Percentiles rank a stretch among this genome's conserved stretches.
Evolutionary conservation across 1,139 yeast species (phyloP).

Genomic region (Suhomyces maxii): DNA sequence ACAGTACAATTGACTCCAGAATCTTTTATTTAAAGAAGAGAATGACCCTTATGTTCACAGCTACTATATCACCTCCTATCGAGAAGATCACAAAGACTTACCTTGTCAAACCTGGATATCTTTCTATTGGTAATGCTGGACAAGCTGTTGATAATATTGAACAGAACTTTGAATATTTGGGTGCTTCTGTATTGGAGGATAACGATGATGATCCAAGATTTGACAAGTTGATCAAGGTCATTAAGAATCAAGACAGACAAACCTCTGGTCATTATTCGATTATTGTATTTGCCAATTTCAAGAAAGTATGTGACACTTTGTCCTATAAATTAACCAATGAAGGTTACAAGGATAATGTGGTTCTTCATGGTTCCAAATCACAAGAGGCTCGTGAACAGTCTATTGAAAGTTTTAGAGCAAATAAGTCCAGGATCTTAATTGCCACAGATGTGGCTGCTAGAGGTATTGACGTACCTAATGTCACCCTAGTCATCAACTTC

Average conservation of each 20-base stretch:
- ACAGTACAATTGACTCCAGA: slow-evolving; percentile 22
- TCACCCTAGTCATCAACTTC: slow-evolving; percentile 79
- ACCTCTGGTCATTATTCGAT: slow-evolving; percentile 43
- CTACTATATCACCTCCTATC: slow-evolving; percentile 80
- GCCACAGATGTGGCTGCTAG: slow-evolving; percentile 96
- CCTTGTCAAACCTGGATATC: slow-evolving; percentile 59
- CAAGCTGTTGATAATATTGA: slow-evolving; percentile 67
- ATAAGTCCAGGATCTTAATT: slow-evolving; percentile 63
- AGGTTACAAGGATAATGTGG: slow-evolving; percentile 51
- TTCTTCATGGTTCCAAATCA: slow-evolving; percentile 82
- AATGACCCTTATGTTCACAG: slow-evolving; percentile 85
- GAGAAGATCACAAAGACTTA: slow-evolving; percentile 66
- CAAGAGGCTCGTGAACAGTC: slow-evolving; percentile 90
- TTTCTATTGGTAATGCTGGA: slow-evolving; percentile 65
- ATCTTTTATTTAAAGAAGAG: slow-evolving; percentile 32
- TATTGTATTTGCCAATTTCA: slow-evolving; percentile 80
- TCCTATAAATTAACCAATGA: slow-evolving; percentile 47
- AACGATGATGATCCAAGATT: slow-evolving; percentile 25
- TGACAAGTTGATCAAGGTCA: slow-evolving; percentile 24
- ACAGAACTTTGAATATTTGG: slow-evolving; percentile 61
- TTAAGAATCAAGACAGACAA: slow-evolving; percentile 29
- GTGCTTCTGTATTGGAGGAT: slow-evolving; percentile 17
- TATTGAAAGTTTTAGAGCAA: slow-evolving; percentile 59
- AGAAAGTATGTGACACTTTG: slow-evolving; percentile 67
- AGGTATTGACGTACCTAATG: slow-evolving; percentile 85